Evolutionary conservation across 192 early-diverging fungal species (phyloP).

Genomic region (Linnemannia elongata): DNA sequence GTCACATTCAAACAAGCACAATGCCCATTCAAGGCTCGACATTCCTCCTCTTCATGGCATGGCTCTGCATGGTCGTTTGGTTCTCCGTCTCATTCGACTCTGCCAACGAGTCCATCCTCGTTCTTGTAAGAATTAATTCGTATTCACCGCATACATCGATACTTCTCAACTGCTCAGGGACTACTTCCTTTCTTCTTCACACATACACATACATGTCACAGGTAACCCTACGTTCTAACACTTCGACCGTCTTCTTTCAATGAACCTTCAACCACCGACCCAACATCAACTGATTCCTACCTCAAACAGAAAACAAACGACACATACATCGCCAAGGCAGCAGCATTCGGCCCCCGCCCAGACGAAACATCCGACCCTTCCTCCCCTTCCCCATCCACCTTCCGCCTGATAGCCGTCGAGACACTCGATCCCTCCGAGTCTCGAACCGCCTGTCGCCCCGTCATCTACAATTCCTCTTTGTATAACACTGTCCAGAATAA

Average conservation of each 20-base stretch:
- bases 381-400: slow-evolving; percentile 57
- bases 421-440: slow-evolving; percentile 63
- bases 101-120: slow-evolving; percentile 42
- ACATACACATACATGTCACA: not conserved
- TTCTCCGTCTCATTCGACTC: slow-evolving; percentile 41
- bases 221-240: not conserved
- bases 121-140: slow-evolving; percentile 13
- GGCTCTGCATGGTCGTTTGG: slow-evolving; percentile 49
- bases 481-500: slow-evolving; percentile 38
- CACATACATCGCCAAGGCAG: slow-evolving; percentile 72
- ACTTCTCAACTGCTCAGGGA: too few relatives aligned
- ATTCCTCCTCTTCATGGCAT: slow-evolving; percentile 46
- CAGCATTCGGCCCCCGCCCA: slow-evolving; percentile 85
- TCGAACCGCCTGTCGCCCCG: slow-evolving; percentile 68
- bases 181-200: not conserved
- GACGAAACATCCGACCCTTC: slow-evolving; percentile 73
- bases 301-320: slow-evolving; percentile 64
- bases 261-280: not conserved
- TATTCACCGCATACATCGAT: not conserved
- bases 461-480: slow-evolving; percentile 18
- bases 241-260: not conserved
- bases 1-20: not conserved
- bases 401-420: slow-evolving; percentile 72
- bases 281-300: not conserved
- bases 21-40: slow-evolving; percentile 42